These are phyloP conservation scores for Geotrichum australiense DNA, from an alignment of 1,139 yeast genomes.

Conservation along the genomic window DNA sequence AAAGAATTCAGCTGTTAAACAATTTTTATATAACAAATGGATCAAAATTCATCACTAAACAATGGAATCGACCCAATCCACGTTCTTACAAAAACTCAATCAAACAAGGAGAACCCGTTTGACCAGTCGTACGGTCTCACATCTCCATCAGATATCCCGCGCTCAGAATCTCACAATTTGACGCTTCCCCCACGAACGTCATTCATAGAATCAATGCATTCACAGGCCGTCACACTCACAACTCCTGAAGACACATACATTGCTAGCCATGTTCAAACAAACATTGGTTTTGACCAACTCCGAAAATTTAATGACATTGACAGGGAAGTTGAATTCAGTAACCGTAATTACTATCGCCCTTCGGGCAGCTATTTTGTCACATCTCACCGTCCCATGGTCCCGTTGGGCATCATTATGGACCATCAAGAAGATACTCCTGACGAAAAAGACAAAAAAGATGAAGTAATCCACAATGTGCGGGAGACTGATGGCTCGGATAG, in stretches of 20 bases:
- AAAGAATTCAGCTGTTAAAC: too few species aligned
- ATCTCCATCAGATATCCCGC: too few species aligned
- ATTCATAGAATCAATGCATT: too few species aligned
- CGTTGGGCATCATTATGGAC: constrained; percentile 11
- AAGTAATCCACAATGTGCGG: background rate
- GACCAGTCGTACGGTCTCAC: constrained; percentile 2
- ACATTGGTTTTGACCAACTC: constrained; percentile 36
- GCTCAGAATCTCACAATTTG: too few species aligned
- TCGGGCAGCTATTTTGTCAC: constrained; percentile 4
- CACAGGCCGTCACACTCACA: too few species aligned
- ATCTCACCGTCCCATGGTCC: constrained; percentile 16
- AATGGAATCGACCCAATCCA: too few species aligned
- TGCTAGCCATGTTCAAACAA: background rate
- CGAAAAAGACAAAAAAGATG: background rate
- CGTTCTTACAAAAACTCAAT: too few species aligned
- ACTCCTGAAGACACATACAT: too few species aligned
- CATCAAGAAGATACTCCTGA: background rate
- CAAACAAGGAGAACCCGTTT: constrained; percentile 3
- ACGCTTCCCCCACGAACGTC: too few species aligned
- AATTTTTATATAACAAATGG: too few species aligned
- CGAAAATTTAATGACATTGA: constrained; percentile 32
- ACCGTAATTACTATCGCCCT: constrained; percentile 14
- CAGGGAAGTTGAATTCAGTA: constrained; percentile 13
- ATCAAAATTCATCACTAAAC: too few species aligned
- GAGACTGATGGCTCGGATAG: constrained; percentile 1